These are phyloP conservation scores for Aethionema arabicum DNA, from an alignment of 345 rosid species.

Conservation along the genomic window DNA sequence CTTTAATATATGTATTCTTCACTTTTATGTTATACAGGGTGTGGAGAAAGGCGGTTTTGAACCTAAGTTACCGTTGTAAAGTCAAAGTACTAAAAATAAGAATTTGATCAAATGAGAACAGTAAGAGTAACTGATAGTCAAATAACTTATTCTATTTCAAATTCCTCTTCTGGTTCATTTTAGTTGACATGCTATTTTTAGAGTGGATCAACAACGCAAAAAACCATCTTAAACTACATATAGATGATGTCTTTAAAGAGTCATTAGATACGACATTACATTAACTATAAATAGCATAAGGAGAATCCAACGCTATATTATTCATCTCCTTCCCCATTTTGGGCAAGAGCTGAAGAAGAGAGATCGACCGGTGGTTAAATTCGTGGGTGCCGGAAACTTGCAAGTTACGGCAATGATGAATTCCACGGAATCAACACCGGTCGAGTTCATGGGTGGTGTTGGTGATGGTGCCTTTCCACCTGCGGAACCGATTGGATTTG, in stretches of 20 bases:
- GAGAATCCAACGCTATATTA: slow-evolving; percentile 1
- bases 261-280: slow-evolving; percentile 11
- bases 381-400: no score
- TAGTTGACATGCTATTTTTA: slow-evolving; percentile 22
- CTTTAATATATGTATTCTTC: no score
- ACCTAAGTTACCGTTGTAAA: background rate
- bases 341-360: background rate
- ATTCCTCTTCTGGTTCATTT: background rate
- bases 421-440: background rate
- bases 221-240: background rate
- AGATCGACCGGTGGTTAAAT: no score
- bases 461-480: background rate
- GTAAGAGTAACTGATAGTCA: no score
- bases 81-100: no score
- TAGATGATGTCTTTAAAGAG: slow-evolving; percentile 5
- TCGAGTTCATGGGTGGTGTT: background rate
- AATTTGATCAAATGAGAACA: no score
- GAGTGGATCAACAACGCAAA: background rate
- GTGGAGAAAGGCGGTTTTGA: background rate
- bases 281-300: slow-evolving; percentile 24
- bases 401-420: slow-evolving; percentile 19
- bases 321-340: slow-evolving; percentile 11
- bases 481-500: background rate
- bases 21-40: no score
- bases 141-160: background rate